Percentiles rank a stretch among this genome's conserved stretches.
phyloP scores from a whole-genome alignment of 331 rosid genomes.

The Ulmus americana region DNA sequence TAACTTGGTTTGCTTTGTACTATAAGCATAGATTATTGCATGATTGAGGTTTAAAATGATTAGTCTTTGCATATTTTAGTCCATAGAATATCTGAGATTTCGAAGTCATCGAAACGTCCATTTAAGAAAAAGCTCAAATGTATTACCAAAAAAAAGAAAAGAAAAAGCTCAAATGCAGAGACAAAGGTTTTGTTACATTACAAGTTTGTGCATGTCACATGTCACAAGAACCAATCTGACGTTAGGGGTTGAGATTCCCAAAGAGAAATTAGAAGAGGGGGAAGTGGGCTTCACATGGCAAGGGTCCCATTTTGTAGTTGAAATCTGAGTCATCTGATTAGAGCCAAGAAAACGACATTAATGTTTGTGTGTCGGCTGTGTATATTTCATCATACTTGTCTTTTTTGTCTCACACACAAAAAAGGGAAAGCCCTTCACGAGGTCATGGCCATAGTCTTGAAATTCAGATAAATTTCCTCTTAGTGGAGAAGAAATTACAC shows the following conservation, averaged over 20 bases:
- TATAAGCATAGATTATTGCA: no score
- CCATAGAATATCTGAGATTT: no score
- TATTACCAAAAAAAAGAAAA: no score
- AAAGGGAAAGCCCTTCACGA: no score
- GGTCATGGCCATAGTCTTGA: no score
- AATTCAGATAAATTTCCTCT: background rate
- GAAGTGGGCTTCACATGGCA: slow-evolving; percentile 40
- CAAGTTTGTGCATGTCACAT: slow-evolving; percentile 24
- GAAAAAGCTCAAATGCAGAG: background rate
- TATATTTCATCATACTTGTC: no score
- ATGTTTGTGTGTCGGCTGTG: background rate
- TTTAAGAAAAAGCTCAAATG: no score
- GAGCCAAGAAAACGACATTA: background rate
- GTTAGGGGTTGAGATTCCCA: slow-evolving; percentile 9
- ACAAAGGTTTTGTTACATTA: background rate
- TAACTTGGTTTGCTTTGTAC: no score
- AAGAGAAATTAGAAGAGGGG: slow-evolving; percentile 4
- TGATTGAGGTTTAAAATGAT: no score
- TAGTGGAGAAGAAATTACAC: no score
- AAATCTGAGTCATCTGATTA: slow-evolving; percentile 31
- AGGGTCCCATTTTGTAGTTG: slow-evolving; percentile 15
- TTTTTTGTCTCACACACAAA: no score
- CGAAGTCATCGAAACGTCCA: no score
- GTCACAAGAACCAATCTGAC: slow-evolving; percentile 4
- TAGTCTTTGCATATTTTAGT: background rate